Base-by-base conservation (phyloP, 1,139 yeast genomes). In the Pichia sp. region DNA sequence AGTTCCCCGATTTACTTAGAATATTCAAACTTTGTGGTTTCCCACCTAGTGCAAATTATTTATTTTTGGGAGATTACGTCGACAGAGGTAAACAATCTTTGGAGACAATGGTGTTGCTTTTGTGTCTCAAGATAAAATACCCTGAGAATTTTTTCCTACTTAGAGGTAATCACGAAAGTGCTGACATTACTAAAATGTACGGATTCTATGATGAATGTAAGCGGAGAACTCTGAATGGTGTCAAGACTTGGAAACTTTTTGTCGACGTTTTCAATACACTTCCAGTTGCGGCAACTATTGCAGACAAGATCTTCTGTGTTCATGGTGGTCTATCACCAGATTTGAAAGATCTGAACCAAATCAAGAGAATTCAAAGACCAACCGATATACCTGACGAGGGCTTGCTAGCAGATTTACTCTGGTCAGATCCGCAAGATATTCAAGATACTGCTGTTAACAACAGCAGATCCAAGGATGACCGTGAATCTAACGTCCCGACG, bases 181-280 rank as follows among this genome's bases (percentile, higher is more conserved):
- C 94, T 5, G 77, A 77, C 48, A 82, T 84, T 46, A 82, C 93
- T 22, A 80, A 79, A 57, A 84, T 84, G 53, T 84, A 84, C 55
- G 94, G 94, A 2, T 84, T 84, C 53, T 84, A 83, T 54, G 94
- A 84, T 58, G 94, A 84, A 58, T 82, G 94, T 62, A 85, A 85
- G 56, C 68, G 94, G 52, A 62, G 94, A 42, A 67, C 78, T 11
- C 30, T 37, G 20, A 35, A 25, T 31, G 67, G 74, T 21, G 63
- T 74, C 35, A 81, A 77, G 53, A 60, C 75, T 40, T 85, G 95
- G 95, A 84, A 81, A 55, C 55, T 61, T 38, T 77, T 83, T 49
- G 72, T 85, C 41, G 95, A 85, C 57, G 93, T 81, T 3, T 85
- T 85, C 66, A 85, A 84, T 58, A 77, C 87, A 11, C 64, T 85